These are phyloP conservation scores for Ceratocystis diversiconidia DNA, from an alignment of 2,329 filamentous ascomycete species.

Conservation along the genomic window DNA sequence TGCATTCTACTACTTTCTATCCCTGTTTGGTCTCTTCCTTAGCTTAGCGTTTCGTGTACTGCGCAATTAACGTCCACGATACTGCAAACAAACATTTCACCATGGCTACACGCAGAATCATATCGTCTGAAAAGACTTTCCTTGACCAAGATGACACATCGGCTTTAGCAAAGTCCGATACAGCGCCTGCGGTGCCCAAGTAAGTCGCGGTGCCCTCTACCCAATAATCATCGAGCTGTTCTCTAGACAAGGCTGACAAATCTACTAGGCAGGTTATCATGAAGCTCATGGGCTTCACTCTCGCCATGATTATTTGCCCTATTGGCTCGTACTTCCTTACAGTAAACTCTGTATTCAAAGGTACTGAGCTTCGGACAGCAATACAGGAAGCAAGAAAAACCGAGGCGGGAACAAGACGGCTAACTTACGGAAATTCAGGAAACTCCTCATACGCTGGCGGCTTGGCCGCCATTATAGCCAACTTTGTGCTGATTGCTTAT, in stretches of 20 bases:
- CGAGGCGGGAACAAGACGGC: not conserved
- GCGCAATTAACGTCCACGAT: not conserved
- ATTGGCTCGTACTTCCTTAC: slow-evolving; percentile 82
- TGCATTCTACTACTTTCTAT: not conserved
- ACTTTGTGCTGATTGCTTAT: slow-evolving; percentile 81
- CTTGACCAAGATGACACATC: slow-evolving; percentile 44
- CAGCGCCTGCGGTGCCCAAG: slow-evolving; percentile 70
- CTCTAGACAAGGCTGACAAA: not conserved
- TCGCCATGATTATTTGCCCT: slow-evolving; percentile 78
- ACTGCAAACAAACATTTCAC: slow-evolving; percentile 19
- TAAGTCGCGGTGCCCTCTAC: slow-evolving; percentile 31
- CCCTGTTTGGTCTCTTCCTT: not conserved
- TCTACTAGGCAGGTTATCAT: slow-evolving; percentile 58
- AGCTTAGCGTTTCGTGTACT: not conserved
- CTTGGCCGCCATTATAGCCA: slow-evolving; percentile 75
- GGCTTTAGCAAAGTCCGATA: slow-evolving; percentile 49
- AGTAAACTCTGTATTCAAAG: slow-evolving; percentile 60
- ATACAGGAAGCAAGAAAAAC: not conserved
- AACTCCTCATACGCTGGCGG: slow-evolving; percentile 81
- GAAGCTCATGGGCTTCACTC: slow-evolving; percentile 80
- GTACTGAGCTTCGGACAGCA: slow-evolving; percentile 32
- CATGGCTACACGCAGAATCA: slow-evolving; percentile 59
- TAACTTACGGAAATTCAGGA: slow-evolving; percentile 36
- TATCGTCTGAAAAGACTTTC: slow-evolving; percentile 50
- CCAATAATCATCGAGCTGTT: not conserved